These are phyloP conservation scores for Neohortaea acidophila DNA, from an alignment of 495 filamentous ascomycete genomes.

Conservation along the genomic window DNA sequence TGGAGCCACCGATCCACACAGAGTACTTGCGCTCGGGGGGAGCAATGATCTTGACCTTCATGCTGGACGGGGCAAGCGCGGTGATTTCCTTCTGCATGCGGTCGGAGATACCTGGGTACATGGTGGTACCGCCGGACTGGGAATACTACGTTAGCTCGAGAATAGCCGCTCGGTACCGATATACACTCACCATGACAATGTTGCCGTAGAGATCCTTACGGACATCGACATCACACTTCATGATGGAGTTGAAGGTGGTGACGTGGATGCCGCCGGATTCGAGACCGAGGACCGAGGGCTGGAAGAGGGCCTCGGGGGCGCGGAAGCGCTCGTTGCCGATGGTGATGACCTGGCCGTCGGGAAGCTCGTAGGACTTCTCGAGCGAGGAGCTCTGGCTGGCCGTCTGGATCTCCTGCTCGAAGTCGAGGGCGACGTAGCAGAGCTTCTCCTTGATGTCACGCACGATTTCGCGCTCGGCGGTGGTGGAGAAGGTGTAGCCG, in stretches of 20 bases:
- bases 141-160: conserved; percentile 14
- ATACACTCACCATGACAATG: conserved; percentile 85
- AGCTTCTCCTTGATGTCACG: conserved; percentile 99
- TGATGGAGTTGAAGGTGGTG: conserved; percentile 99
- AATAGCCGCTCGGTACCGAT: conserved; percentile 3
- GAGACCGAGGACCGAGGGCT: conserved; percentile 93
- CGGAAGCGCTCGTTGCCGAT: conserved; percentile 99
- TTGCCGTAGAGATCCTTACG: conserved; percentile 99
- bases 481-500: conserved; percentile 98
- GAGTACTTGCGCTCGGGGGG: conserved; percentile 70
- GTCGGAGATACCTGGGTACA: conserved; percentile 99
- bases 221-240: conserved; percentile 99
- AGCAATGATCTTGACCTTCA: conserved; percentile 71
- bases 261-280: conserved; percentile 98
- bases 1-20: conserved; percentile 99
- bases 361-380: conserved; percentile 99
- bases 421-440: conserved; percentile 98
- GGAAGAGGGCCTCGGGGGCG: conserved; percentile 97
- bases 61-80: conserved; percentile 90
- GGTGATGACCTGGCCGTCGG: conserved; percentile 98
- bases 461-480: conserved; percentile 99
- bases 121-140: conserved; percentile 94
- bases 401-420: conserved; percentile 99
- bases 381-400: conserved; percentile 93
- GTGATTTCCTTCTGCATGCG: conserved; percentile 99